Evolutionary conservation across 192 early-diverging fungal species (phyloP), one percentile per base, ranked within the genome.

Genomic region (Coemansia brasiliensis): DNA sequence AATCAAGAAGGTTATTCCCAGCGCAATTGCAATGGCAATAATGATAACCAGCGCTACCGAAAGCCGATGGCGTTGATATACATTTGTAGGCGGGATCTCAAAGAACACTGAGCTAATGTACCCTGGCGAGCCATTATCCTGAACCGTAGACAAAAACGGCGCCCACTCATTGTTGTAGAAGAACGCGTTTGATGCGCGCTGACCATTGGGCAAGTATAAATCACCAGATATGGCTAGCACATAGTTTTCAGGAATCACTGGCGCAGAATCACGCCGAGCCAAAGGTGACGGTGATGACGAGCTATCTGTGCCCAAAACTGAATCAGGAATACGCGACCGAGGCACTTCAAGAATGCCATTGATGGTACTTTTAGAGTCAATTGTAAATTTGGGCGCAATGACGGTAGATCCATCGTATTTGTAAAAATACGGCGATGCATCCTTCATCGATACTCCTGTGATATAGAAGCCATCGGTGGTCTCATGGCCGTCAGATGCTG

Each of bases 21-120:
- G 71, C 16, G 89, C 84, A 38, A 88, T 86, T 6, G 82, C 86
- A 21, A 86, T 72, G 29, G 89, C 84, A 43, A 89, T 85, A 11
- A 89, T 62, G 24, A 91, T 86, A 3, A 91, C 86, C 35, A 86
- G 65, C 4, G 86, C 83, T 0, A 85, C 63, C 0, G 89, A 77
- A 13, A 82, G 54, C 10, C 58, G 63, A 32, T 68, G 52, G 16
- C 67, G 69, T 46, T 67, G 61, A 54, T 71, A 67, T n/a, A 82
- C 80, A 25, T 67, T 69, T 12, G 65, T 77, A 1, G 74, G 69
- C 25, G 80, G 80, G 3, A 70, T 66, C 56, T 72, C 68, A 49
- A 64, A 73, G 55, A 82, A 82, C 26, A 77, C 52, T 3, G 64
- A 68, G 22, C 60, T 56, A 40, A 82, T 51, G 25, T 52, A 73